phyloP scores from a whole-genome alignment of 225 moss, liverwort and hornwort species.

The Climacium dendroides region DNA sequence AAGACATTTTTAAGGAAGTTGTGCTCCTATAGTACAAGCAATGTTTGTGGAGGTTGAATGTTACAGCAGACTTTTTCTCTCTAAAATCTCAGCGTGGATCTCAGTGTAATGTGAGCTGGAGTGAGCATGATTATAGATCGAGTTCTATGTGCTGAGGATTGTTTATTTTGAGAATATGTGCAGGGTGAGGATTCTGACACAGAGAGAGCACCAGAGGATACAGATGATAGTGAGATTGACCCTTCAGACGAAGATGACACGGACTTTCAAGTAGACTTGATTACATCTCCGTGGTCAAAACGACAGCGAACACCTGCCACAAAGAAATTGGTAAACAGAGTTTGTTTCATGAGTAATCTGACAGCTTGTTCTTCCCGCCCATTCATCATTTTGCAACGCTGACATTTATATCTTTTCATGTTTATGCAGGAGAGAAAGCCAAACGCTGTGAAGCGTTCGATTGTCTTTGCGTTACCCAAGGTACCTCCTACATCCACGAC shows the following conservation, averaged over 20 bases:
- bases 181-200: constrained; percentile 11
- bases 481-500: background rate
- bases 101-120: background rate
- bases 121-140: background rate
- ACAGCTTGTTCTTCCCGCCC: background rate
- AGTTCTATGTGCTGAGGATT: background rate
- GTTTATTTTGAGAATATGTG: background rate
- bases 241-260: constrained; percentile 26
- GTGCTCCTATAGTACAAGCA: background rate
- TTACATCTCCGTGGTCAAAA: constrained; percentile 19
- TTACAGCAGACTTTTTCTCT: background rate
- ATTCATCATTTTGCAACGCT: background rate
- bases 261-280: constrained; percentile 19
- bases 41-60: background rate
- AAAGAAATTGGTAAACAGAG: constrained; percentile 7
- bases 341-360: background rate
- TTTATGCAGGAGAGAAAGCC: constrained; percentile 6
- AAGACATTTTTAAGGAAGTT: background rate
- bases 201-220: constrained; percentile 9
- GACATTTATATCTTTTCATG: background rate
- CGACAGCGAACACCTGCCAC: constrained; percentile 10
- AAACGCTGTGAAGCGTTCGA: background rate
- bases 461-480: constrained; percentile 2
- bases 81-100: background rate
- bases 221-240: constrained; percentile 28